phyloP scores from a whole-genome alignment of 1,284 basidiomycete genomes.

The Ustilago tritici region DNA sequence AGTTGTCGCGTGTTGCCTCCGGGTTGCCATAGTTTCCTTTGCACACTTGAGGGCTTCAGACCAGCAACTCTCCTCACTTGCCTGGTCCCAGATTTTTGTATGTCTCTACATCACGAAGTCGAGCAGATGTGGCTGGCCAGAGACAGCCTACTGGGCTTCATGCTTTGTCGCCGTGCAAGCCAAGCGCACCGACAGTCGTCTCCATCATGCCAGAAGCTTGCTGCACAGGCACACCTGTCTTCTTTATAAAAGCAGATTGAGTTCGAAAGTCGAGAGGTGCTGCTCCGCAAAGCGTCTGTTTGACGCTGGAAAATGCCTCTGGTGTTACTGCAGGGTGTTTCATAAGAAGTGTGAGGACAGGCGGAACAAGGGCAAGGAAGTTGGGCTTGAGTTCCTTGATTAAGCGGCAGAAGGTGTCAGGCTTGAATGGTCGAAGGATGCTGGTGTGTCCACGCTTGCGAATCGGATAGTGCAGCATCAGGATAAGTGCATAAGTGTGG shows the following conservation, averaged over 20 bases:
- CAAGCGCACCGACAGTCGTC: constrained; percentile 48
- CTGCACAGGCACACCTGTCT: constrained; percentile 29
- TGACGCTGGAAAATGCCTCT: constrained; percentile 24
- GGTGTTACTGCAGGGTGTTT: constrained; percentile 25
- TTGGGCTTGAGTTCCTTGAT: constrained; percentile 33
- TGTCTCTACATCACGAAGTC: constrained; percentile 39
- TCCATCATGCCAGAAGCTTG: constrained; percentile 56
- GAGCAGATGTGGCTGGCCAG: constrained; percentile 31
- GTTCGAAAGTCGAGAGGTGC: constrained; percentile 46
- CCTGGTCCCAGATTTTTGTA: constrained; percentile 37
- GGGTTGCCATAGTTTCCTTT: constrained; percentile 49
- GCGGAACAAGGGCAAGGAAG: constrained; percentile 35
- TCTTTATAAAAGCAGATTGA: constrained; percentile 27
- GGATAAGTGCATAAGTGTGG: constrained; percentile 41
- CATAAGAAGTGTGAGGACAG: constrained; percentile 30
- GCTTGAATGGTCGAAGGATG: constrained; percentile 38
- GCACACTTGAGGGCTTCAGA: constrained; percentile 44
- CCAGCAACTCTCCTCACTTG: constrained; percentile 44
- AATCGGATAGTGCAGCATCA: constrained; percentile 21
- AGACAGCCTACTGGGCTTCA: constrained; percentile 36
- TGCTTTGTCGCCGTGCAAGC: constrained; percentile 15
- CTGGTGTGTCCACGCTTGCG: constrained; percentile 18
- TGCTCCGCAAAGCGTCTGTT: constrained; percentile 27
- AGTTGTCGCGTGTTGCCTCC: constrained; percentile 74
- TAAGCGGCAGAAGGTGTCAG: constrained; percentile 28